Conservation (phyloP, 129 eudicot genomes). For the Centaurea solstitialis region DNA sequence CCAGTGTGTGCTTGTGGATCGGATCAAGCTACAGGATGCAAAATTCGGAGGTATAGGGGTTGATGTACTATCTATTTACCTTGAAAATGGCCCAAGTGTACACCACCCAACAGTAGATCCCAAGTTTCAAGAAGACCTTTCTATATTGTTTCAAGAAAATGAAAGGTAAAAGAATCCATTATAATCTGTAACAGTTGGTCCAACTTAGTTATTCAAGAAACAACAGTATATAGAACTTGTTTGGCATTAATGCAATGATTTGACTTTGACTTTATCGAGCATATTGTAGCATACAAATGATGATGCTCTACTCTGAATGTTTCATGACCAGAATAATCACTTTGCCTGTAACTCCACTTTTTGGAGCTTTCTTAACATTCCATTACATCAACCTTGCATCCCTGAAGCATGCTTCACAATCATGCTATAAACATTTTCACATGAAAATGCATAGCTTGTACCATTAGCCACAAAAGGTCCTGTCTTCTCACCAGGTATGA, state of each 20-base stretch:
- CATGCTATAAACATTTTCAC: not conserved
- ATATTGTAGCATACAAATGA: not conserved
- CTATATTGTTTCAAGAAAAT: not conserved
- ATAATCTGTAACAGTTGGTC: not conserved
- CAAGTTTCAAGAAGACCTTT: not conserved
- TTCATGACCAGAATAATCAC: not conserved
- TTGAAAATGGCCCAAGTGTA: not conserved
- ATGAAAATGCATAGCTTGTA: conserved; percentile 1
- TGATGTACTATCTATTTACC: not conserved
- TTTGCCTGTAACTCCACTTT: not conserved
- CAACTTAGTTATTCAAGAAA: not conserved
- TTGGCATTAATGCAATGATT: not conserved
- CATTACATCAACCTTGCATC: not conserved
- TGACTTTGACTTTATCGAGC: not conserved
- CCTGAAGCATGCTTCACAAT: conserved; percentile 2
- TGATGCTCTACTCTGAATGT: not conserved
- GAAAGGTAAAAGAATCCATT: not conserved
- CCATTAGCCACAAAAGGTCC: not conserved
- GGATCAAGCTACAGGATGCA: not conserved
- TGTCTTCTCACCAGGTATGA: not conserved
- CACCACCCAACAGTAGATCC: not conserved
- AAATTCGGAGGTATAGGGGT: not conserved
- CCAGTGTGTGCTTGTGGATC: not conserved
- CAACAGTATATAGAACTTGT: not conserved
- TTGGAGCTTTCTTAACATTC: not conserved